These are phyloP conservation scores for Phellopilus nigrolimitatus DNA, from an alignment of 1,284 basidiomycete genomes.

Conservation along the genomic window DNA sequence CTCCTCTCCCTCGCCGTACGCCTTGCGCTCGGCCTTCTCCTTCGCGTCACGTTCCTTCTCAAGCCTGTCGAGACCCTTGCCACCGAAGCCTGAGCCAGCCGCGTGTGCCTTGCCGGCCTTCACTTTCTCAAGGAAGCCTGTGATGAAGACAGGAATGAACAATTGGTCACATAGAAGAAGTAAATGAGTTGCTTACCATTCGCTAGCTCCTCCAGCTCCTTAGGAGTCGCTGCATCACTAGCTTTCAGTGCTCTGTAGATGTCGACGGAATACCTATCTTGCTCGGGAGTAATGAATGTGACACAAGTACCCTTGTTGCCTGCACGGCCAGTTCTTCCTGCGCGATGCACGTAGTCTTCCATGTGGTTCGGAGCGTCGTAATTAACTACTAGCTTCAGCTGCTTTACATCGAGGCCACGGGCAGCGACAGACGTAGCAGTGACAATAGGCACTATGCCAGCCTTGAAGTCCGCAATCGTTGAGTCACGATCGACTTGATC, in stretches of 20 bases:
- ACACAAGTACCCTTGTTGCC: constrained; percentile 98
- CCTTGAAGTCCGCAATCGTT: constrained; percentile 97
- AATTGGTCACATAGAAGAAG: constrained; percentile 6
- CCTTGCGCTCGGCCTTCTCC: constrained; percentile 87
- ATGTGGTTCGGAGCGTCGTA: constrained; percentile 99
- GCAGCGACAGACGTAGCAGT: constrained; percentile 99
- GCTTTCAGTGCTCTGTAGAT: constrained; percentile 93
- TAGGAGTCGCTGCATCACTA: constrained; percentile 81
- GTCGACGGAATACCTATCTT: constrained; percentile 97
- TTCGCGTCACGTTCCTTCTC: constrained; percentile 94
- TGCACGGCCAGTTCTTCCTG: constrained; percentile 94
- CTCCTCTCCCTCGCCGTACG: constrained; percentile 83
- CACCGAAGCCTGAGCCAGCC: constrained; percentile 91
- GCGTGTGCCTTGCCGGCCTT: constrained; percentile 91
- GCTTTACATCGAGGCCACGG: constrained; percentile 96
- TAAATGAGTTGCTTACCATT: constrained; percentile 57
- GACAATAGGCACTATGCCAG: constrained; percentile 93
- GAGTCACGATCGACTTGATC: constrained; percentile 98
- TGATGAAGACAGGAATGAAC: constrained; percentile 17
- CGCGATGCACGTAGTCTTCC: constrained; percentile 99
- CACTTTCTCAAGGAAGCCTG: constrained; percentile 87
- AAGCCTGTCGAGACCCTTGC: constrained; percentile 94
- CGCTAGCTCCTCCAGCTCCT: constrained; percentile 89
- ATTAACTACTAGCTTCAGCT: constrained; percentile 98
- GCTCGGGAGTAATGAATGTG: constrained; percentile 96